Base-by-base conservation (phyloP, 768 basidiomycete species). In the Termitomyces sp. region DNA sequence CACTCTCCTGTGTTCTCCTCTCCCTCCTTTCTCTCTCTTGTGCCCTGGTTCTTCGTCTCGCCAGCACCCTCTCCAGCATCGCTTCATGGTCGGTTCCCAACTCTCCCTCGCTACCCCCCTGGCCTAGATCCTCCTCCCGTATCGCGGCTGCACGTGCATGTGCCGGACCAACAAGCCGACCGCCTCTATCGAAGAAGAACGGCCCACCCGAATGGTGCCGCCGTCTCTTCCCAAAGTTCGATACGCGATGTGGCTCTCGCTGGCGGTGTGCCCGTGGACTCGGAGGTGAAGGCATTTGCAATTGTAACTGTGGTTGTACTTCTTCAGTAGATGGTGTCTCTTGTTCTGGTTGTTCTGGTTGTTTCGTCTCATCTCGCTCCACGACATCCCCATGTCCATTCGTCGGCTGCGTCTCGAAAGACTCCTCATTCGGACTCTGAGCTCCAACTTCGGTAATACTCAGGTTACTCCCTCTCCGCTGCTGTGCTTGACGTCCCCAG, bases 181-280 rank as follows among this genome's bases (percentile, higher is more conserved):
- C 18, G 61, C 60, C 15, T 62, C 61, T 36, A 51, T 67, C 57
- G 53, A 66, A 65, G 29, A 68, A 60, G 54, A 65, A 70, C 16
- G 66, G 67, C 7, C 69, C 70, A 51, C 68, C 68, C 25, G 68
- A 69, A 52, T 68, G 64, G 13, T 66, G 66, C 46, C 70, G 69
- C 53, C 62, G 60, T 52, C 50, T 33, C 12, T 43, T 55, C 7
- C 20, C 25, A n/a, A n/a, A n/a, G 32, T 10, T 29, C 11, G 46
- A 33, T 23, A 49, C 39, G 7, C 53, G 54, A 6, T 52, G 51
- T 13, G 22, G 25, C 13, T 39, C 42, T 48, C 32, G 35, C 32
- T 36, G 42, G 35, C 33, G 25, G 20, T 18, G 43, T 20, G 43
- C 40, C 25, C 16, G 42, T 10, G 23, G 51, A 43, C 40, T 23